A percentile compares a stretch with the other conserved stretches of the same genome.
Evolutionary conservation across 192 early-diverging fungal genomes (phyloP).

Genomic region (Podila clonocystis): DNA sequence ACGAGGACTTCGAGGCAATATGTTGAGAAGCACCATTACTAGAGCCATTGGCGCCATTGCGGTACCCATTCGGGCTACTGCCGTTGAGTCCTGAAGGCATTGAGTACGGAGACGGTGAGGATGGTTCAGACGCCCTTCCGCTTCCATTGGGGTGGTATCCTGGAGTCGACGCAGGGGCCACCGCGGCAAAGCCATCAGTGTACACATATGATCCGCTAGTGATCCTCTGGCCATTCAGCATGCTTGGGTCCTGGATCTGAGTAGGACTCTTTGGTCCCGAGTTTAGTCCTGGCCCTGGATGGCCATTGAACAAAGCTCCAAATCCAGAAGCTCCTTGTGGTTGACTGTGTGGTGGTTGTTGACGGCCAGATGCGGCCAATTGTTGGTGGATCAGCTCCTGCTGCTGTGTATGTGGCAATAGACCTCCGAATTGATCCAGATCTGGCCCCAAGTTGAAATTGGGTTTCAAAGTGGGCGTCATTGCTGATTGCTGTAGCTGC

Average conservation of each 20-base stretch:
- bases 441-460: slow-evolving; percentile 14
- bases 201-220: slow-evolving; percentile 47
- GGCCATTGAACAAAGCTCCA: slow-evolving; percentile 1
- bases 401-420: slow-evolving; percentile 40
- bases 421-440: slow-evolving; percentile 37
- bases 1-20: slow-evolving; percentile 5
- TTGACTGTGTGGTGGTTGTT: background rate
- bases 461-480: background rate
- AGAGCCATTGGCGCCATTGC: background rate
- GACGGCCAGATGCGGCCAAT: slow-evolving; percentile 12
- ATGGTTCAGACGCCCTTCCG: background rate
- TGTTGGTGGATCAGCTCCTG: slow-evolving; percentile 49
- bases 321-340: slow-evolving; percentile 1
- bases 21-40: background rate
- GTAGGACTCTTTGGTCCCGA: slow-evolving; percentile 28
- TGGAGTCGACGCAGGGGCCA: slow-evolving; percentile 6
- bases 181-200: slow-evolving; percentile 14
- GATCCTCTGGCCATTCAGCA: slow-evolving; percentile 42
- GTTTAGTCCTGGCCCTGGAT: background rate
- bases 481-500: slow-evolving; percentile 24
- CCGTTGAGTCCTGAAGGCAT: background rate
- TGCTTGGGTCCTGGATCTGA: slow-evolving; percentile 34
- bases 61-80: background rate
- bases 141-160: slow-evolving; percentile 22
- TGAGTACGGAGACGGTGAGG: background rate